Evolutionary conservation across 2,329 filamentous ascomycete species (phyloP), one percentile per base, ranked within the genome.

Genomic region (Colletotrichum tropicicola): DNA sequence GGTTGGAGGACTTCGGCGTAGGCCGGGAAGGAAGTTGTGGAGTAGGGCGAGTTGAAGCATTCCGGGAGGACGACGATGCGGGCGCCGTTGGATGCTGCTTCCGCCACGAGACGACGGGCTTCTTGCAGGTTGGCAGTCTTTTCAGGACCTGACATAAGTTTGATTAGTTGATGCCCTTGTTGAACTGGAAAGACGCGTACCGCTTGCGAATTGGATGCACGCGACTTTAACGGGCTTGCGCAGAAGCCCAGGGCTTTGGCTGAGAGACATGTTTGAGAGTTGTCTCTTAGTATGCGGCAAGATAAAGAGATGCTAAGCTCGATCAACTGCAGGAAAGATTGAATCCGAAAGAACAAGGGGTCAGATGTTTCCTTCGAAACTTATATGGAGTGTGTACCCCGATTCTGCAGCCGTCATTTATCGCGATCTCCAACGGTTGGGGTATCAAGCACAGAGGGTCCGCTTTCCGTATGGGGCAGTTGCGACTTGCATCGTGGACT

Each of bases 1-100:
- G 93, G 92, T 53, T 82, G 79, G n/a, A 98, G 89, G 2, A 89
- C 90, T 79, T 99, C 96, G 69, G 96, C 94, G 78, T 98, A 98
- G 66, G 89, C 87, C 58, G 94, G 91, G 80, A 99, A 99, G 84
- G 91, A 94, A 73, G 93, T 78, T 68, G 90, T 93, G 70, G 96
- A 96, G 79, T 99, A 99, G 7, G 95, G 96, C 39, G 92, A 97
- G 84, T 99, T 98, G 88, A 99, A 99, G 85, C 96, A 99, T 82
- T 99, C 96, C 30, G 96, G 95, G 17, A 98, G 87, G 28, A 98
- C 93, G 69, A 98, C 90, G 62, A 98, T 89, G 59, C 91, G 89
- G 65, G 95, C 93, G 69, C 95, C 95, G 3, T 82, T 82, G 27
- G 82, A 78, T 19, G 93, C 90, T 4, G 95, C 95, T 76, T 93